phyloP scores from a whole-genome alignment of 2,329 filamentous ascomycete species.

The Fusarium ambrosium region DNA sequence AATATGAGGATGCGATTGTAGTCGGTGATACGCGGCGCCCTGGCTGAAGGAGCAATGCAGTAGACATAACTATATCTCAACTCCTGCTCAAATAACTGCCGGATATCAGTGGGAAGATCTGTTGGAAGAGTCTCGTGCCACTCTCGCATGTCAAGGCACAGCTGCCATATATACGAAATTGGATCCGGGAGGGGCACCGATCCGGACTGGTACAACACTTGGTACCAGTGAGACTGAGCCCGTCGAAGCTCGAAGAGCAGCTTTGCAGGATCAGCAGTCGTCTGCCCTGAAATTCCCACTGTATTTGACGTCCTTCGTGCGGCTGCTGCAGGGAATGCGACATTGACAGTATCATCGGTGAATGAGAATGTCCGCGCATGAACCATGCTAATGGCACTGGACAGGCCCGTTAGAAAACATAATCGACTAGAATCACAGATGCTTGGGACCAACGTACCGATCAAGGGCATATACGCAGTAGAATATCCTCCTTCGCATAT shows the following conservation, averaged over 20 bases:
- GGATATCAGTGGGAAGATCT: conserved; percentile 73
- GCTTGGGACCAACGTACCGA: conserved; percentile 67
- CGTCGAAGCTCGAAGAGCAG: conserved; percentile 87
- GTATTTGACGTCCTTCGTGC: conserved; percentile 59
- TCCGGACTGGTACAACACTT: conserved; percentile 85
- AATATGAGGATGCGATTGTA: conserved; percentile 87
- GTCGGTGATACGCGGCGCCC: conserved; percentile 78
- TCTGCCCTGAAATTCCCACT: conserved; percentile 59
- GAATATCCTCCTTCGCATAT: conserved; percentile 86
- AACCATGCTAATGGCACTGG: conserved; percentile 87
- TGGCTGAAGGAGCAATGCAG: conserved; percentile 83
- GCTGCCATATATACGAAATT: conserved; percentile 79
- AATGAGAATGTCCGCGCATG: conserved; percentile 92
- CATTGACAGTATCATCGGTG: conserved; percentile 87
- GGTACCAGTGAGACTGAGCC: conserved; percentile 90
- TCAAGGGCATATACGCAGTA: conserved; percentile 93
- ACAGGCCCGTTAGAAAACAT: conserved; percentile 35
- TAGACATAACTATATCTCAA: conserved; percentile 92
- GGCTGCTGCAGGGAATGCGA: conserved; percentile 75
- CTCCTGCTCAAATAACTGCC: conserved; percentile 87
- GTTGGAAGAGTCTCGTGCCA: conserved; percentile 86
- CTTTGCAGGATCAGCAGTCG: conserved; percentile 76
- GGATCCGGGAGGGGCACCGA: conserved; percentile 77
- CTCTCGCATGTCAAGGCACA: conserved; percentile 80
- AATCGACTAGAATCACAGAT: background rate